phyloP scores from a whole-genome alignment of 2,329 filamentous ascomycete species.

The Podosphaera leucotricha region DNA sequence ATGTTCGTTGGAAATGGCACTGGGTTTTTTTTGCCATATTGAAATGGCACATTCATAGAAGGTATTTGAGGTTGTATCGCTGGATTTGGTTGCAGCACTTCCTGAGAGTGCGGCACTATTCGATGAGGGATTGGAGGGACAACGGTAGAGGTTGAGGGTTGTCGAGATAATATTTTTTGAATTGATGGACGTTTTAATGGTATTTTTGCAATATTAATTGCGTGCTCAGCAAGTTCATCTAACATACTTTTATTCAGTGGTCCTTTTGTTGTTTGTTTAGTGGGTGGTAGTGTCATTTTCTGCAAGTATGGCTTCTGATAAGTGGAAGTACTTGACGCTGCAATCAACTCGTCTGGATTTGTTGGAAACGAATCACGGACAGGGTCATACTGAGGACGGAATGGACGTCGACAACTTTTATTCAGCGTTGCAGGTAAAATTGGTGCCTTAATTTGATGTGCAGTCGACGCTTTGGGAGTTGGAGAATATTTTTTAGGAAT shows the following conservation, averaged over 20 bases:
- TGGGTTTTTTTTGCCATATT: not conserved
- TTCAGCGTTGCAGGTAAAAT: not conserved
- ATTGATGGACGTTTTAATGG: not conserved
- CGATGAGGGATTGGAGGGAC: not conserved
- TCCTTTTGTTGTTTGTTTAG: not conserved
- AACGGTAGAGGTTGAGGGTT: not conserved
- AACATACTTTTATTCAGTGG: not conserved
- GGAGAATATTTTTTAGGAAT: not conserved
- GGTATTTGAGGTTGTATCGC: not conserved
- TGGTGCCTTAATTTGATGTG: not conserved
- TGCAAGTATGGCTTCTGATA: not conserved
- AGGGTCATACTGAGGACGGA: conserved; percentile 6
- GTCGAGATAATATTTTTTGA: not conserved
- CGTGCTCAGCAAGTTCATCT: conserved; percentile 1
- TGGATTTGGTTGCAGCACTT: not conserved
- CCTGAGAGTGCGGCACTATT: not conserved
- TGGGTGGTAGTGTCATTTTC: not conserved
- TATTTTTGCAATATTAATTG: not conserved
- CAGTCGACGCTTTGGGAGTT: not conserved
- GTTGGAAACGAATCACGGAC: conserved; percentile 6
- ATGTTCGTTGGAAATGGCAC: not conserved
- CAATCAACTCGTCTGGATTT: conserved; percentile 1
- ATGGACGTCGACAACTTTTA: conserved; percentile 3
- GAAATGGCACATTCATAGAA: not conserved
- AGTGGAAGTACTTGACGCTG: not conserved